Base-by-base conservation (phyloP, 176 grass and related monocot species). In the Paspalum notatum region DNA sequence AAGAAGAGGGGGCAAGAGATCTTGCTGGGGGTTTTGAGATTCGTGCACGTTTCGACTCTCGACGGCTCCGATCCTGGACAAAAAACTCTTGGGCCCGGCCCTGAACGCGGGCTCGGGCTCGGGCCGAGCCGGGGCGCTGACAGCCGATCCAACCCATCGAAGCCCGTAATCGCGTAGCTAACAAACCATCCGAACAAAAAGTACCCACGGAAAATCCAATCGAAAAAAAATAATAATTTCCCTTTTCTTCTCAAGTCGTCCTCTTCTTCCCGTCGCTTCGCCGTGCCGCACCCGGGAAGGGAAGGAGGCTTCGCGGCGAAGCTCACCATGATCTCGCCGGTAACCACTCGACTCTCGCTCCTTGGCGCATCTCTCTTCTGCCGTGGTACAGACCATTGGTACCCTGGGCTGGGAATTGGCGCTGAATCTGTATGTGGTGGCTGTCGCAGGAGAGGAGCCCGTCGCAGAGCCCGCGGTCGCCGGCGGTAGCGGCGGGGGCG, bases 391-490 rank as follows among this genome's bases (percentile, higher is more conserved):
- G 42, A 12, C 16, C 26, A 5, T 20, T 42, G 5, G 20, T 27
- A 6, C 41, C 1, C 42, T 20, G 6, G 11, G 15, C 16, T 66
- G 66, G 14, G 65, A 49, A 69, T 57, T 87, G 26, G 6, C 7
- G 42, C 71, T 94, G 83, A 86, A 88, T 89, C 82, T 83, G n/a
- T 46, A 43, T 84, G 69, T 80, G 66, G 66, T 77, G 48, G 48
- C 61, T 75, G 21, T 68, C 64, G 79, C 87, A 95, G 93, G 88
- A 93, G 86, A 86, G 72, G 80, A 89, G 82, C 79, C 86, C 89
- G 62, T 93, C 90, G 45, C 95, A 93, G 73, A 93, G 86, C 87
- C 86, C 88, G 71, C 86, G 96, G 90, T 93, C 96, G 54, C 75
- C 84, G 41, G 59, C 90, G 78, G 76, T 71, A 79, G 71, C 86